Evolutionary conservation across 371 early-diverging fungal genomes (phyloP).

Genomic region (Blakeslea trispora): DNA sequence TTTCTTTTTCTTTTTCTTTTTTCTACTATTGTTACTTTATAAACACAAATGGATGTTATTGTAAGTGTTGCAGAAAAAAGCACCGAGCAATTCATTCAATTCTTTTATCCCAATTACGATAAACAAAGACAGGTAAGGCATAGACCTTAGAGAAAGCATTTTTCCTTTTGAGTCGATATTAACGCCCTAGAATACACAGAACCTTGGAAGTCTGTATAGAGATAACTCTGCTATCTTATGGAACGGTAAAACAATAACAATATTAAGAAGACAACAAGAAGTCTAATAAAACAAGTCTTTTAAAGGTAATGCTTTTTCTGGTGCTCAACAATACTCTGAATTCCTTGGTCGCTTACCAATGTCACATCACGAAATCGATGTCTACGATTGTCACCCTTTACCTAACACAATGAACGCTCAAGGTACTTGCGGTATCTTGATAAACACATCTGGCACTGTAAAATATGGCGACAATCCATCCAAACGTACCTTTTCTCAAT

Average conservation of each 20-base stretch:
- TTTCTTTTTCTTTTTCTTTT: neutral
- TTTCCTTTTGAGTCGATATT: no score
- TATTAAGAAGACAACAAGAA: neutral
- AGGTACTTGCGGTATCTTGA: slow-evolving; percentile 53
- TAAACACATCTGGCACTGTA: slow-evolving; percentile 61
- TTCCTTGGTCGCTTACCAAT: slow-evolving; percentile 60
- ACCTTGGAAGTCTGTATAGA: slow-evolving; percentile 63
- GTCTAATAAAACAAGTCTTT: neutral
- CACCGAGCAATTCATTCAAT: slow-evolving; percentile 64
- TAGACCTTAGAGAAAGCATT: no score
- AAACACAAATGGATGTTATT: slow-evolving; percentile 35
- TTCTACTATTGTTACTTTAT: neutral
- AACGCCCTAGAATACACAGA: no score
- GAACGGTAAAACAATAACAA: slow-evolving; percentile 60
- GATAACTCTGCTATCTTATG: slow-evolving; percentile 71
- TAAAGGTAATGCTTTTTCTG: slow-evolving; percentile 59
- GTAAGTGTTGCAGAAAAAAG: slow-evolving; percentile 39
- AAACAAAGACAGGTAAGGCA: slow-evolving; percentile 59
- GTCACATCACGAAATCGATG: slow-evolving; percentile 61
- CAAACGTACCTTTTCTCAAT: slow-evolving; percentile 61
- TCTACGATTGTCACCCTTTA: slow-evolving; percentile 72
- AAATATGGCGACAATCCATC: slow-evolving; percentile 59
- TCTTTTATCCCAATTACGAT: slow-evolving; percentile 67
- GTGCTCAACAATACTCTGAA: slow-evolving; percentile 58
- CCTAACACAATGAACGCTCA: slow-evolving; percentile 45